A percentile compares a stretch with the other conserved stretches of the same genome.
Evolutionary conservation across 2,329 filamentous ascomycete genomes (phyloP).

Genomic region (Teratosphaeria zuluensis): DNA sequence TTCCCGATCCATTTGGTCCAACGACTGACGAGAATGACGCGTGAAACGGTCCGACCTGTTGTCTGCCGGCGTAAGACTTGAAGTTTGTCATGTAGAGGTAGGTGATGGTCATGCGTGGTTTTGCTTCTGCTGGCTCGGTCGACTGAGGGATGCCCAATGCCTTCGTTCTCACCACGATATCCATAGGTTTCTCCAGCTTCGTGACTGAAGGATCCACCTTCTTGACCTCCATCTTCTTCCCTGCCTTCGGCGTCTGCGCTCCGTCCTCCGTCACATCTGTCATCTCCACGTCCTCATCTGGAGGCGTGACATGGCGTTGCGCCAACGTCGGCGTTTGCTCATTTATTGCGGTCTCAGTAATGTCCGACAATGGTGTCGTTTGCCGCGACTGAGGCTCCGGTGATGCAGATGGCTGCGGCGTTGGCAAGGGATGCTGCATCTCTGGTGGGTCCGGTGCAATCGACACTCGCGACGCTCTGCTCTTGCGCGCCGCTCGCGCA

Average conservation of each 20-base stretch:
- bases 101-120: conserved; percentile 82
- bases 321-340: conserved; percentile 39
- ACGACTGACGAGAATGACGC: conserved; percentile 96
- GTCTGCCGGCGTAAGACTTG: conserved; percentile 94
- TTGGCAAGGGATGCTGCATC: conserved; percentile 31
- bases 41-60: conserved; percentile 94
- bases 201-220: conserved; percentile 69
- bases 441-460: conserved; percentile 30
- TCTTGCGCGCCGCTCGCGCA: conserved; percentile 33
- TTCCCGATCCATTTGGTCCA: conserved; percentile 93
- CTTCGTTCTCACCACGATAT: conserved; percentile 82
- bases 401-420: conserved; percentile 38
- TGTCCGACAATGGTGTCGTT: conserved; percentile 59
- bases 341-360: conserved; percentile 59
- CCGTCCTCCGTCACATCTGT: conserved; percentile 14
- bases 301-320: conserved; percentile 2
- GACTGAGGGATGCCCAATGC: conserved; percentile 52
- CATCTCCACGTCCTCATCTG: conserved; percentile 12
- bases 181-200: conserved; percentile 78
- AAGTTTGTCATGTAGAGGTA: conserved; percentile 91
- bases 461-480: conserved; percentile 28
- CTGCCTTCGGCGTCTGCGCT: conserved; percentile 15
- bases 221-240: conserved; percentile 43
- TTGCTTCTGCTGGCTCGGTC: conserved; percentile 68
- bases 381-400: conserved; percentile 30